These are phyloP conservation scores for Inonotus obliquus DNA, from an alignment of 1,284 basidiomycete genomes.

Conservation along the genomic window DNA sequence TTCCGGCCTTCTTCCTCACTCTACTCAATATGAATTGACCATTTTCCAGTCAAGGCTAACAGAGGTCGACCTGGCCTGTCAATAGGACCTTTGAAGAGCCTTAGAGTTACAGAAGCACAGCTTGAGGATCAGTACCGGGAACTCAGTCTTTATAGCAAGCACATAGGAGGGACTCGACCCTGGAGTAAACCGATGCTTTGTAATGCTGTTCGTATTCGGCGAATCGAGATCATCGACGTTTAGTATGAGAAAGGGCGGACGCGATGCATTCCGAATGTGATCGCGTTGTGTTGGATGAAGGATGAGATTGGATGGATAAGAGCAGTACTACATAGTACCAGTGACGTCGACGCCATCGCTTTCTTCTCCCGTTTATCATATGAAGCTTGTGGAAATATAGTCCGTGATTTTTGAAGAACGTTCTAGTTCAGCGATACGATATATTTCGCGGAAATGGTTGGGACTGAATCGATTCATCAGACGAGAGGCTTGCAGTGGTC, in stretches of 20 bases:
- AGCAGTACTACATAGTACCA: too few relatives aligned
- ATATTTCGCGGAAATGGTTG: constrained; percentile 34
- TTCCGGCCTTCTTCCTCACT: background rate
- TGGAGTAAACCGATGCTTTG: too few relatives aligned
- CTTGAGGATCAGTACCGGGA: background rate
- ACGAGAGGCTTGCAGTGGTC: constrained; percentile 21
- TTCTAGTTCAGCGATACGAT: constrained; percentile 26
- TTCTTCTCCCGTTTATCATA: too few relatives aligned
- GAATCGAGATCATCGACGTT: too few relatives aligned
- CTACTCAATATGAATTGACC: background rate
- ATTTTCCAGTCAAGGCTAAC: background rate
- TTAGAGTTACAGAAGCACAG: background rate
- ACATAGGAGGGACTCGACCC: too few relatives aligned
- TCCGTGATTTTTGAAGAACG: background rate
- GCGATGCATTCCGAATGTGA: too few relatives aligned
- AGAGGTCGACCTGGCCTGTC: constrained; percentile 3
- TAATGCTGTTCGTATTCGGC: background rate
- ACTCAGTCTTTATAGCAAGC: background rate
- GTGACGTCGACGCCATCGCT: too few relatives aligned
- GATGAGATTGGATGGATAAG: too few relatives aligned
- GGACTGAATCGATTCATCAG: constrained; percentile 32
- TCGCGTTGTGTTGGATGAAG: too few relatives aligned
- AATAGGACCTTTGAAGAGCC: background rate
- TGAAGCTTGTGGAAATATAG: too few relatives aligned
- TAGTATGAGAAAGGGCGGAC: too few relatives aligned